phyloP scores from a whole-genome alignment of 2,329 filamentous ascomycete species.

The Diaporthe humulicola region DNA sequence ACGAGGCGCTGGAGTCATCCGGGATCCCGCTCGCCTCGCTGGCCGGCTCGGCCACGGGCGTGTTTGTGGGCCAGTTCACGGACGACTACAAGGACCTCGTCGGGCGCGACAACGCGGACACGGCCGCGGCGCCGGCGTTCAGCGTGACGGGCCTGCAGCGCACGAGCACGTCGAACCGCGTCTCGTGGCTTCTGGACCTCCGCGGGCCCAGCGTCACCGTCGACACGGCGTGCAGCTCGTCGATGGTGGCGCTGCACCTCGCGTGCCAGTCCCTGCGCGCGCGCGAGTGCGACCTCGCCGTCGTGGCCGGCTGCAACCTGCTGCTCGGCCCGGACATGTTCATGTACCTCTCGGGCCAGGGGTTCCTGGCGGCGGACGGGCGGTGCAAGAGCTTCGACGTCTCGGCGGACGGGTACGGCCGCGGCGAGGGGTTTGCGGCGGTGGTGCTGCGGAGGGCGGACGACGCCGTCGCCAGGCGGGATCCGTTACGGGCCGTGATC shows the following conservation, averaged over 20 bases:
- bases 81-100: slow-evolving; percentile 44
- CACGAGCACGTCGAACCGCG: slow-evolving; percentile 50
- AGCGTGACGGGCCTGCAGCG: slow-evolving; percentile 46
- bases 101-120: slow-evolving; percentile 27
- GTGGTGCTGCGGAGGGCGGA: slow-evolving; percentile 56
- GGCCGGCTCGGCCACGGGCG: slow-evolving; percentile 41
- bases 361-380: slow-evolving; percentile 47
- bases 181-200: slow-evolving; percentile 56
- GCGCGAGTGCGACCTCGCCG: not conserved
- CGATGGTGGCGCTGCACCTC: slow-evolving; percentile 30
- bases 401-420: slow-evolving; percentile 49
- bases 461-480: slow-evolving; percentile 55
- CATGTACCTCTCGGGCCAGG: slow-evolving; percentile 37
- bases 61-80: slow-evolving; percentile 45
- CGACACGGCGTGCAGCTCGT: slow-evolving; percentile 54
- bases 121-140: not conserved
- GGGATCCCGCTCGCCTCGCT: slow-evolving; percentile 42
- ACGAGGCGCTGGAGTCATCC: slow-evolving; percentile 73
- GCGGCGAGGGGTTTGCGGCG: slow-evolving; percentile 49
- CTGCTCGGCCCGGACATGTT: slow-evolving; percentile 42
- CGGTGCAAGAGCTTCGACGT: slow-evolving; percentile 50
- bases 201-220: slow-evolving; percentile 53
- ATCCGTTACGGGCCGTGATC: slow-evolving; percentile 51
- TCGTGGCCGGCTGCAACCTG: slow-evolving; percentile 29
- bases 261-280: slow-evolving; percentile 21